These are phyloP conservation scores for Hyaloscypha finlandica DNA, from an alignment of 495 filamentous ascomycete species.

Conservation along the genomic window DNA sequence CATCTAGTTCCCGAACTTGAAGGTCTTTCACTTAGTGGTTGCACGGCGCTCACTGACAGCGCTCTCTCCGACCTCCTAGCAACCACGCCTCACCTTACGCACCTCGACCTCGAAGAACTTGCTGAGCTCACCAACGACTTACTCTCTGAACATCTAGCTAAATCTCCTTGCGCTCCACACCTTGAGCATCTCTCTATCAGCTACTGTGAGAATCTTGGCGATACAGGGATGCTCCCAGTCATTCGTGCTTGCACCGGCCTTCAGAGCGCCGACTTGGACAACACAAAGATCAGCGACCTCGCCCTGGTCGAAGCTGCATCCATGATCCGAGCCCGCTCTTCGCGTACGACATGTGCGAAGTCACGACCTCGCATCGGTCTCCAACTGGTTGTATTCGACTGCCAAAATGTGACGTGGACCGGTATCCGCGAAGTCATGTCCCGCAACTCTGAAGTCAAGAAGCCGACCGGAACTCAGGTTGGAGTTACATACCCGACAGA, in stretches of 20 bases:
- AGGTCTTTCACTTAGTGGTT: conserved; percentile 77
- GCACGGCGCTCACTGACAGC: conserved; percentile 69
- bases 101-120: conserved; percentile 89
- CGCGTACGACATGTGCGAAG: conserved; percentile 44
- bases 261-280: conserved; percentile 82
- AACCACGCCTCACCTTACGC: conserved; percentile 73
- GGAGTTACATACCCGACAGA: conserved; percentile 60
- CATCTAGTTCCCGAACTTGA: conserved; percentile 77
- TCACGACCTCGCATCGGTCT: conserved; percentile 61
- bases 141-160: conserved; percentile 69
- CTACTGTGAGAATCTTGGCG: conserved; percentile 84
- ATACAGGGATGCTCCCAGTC: conserved; percentile 81
- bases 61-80: conserved; percentile 72
- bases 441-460: conserved; percentile 70
- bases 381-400: conserved; percentile 86
- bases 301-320: conserved; percentile 84
- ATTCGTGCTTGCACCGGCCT: conserved; percentile 73
- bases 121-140: conserved; percentile 71
- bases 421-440: conserved; percentile 84
- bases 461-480: conserved; percentile 33
- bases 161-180: conserved; percentile 65
- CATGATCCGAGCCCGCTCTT: conserved; percentile 66
- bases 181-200: conserved; percentile 85
- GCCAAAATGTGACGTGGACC: conserved; percentile 86
- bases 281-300: conserved; percentile 86